A percentile compares a stretch with the other conserved stretches of the same genome.
These are phyloP conservation scores for Boletus eberwhitei DNA, from an alignment of 768 basidiomycete species.

Conservation along the genomic window DNA sequence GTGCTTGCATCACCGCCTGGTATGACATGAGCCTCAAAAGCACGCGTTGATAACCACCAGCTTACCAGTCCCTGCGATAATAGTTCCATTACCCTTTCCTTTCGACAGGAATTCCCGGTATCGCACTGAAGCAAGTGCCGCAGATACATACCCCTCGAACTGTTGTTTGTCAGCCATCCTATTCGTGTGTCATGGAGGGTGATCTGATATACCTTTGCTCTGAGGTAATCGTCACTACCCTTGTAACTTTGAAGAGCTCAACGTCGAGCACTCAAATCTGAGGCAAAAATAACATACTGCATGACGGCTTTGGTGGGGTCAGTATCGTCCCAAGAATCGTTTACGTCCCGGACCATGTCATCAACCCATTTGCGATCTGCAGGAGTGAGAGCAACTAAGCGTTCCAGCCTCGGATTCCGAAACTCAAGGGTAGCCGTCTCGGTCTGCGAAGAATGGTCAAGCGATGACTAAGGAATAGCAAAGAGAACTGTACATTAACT, in stretches of 20 bases:
- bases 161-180: neutral
- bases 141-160: constrained; percentile 95
- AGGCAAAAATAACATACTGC: constrained; percentile 48
- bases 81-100: constrained; percentile 56
- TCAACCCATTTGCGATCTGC: constrained; percentile 99
- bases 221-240: constrained; percentile 93
- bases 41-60: neutral
- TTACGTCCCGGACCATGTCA: constrained; percentile 84
- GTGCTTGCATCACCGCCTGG: constrained; percentile 55
- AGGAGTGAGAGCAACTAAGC: constrained; percentile 75
- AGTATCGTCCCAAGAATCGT: constrained; percentile 69
- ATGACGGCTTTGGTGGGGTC: constrained; percentile 59
- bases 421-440: constrained; percentile 88
- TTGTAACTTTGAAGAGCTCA: constrained; percentile 61
- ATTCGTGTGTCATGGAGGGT: neutral
- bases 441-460: constrained; percentile 46
- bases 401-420: constrained; percentile 75
- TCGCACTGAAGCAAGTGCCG: constrained; percentile 83
- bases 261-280: neutral
- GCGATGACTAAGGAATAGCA: neutral
- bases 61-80: constrained; percentile 61
- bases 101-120: constrained; percentile 83
- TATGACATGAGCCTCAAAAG: constrained; percentile 21
- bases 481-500: constrained; percentile 59
- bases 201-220: constrained; percentile 60